Evolutionary conservation across 106 monocot species (phyloP).

Genomic region (Phalaenopsis aphrodite): DNA sequence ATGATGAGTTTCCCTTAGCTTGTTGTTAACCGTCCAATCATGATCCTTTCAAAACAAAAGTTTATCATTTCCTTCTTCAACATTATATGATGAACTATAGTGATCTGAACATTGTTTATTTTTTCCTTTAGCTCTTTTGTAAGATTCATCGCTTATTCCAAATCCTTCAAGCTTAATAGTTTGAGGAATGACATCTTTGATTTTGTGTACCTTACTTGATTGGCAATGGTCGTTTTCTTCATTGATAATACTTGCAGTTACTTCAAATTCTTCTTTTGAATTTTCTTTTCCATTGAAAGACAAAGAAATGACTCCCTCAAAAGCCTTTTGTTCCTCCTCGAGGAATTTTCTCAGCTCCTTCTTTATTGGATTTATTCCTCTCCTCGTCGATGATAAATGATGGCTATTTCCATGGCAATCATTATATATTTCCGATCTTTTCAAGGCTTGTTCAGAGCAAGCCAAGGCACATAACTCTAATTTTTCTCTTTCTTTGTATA

Average conservation of each 20-base stretch:
- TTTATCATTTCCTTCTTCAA: background rate
- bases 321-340: slow-evolving; percentile 72
- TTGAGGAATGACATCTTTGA: background rate
- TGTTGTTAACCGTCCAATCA: background rate
- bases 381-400: slow-evolving; percentile 13
- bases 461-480: slow-evolving; percentile 47
- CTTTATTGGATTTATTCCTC: slow-evolving; percentile 24
- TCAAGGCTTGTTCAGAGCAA: slow-evolving; percentile 31
- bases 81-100: background rate
- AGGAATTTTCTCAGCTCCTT: slow-evolving; percentile 72
- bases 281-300: slow-evolving; percentile 13
- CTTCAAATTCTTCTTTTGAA: background rate
- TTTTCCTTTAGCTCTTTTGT: background rate
- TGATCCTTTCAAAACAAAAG: no score
- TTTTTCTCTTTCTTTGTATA: slow-evolving; percentile 53
- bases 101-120: background rate
- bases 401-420: slow-evolving; percentile 11
- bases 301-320: slow-evolving; percentile 34
- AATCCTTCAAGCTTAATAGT: background rate
- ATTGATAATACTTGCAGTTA: background rate
- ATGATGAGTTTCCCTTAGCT: background rate
- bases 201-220: background rate
- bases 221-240: background rate
- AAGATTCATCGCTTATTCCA: background rate
- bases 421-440: slow-evolving; percentile 47